These are phyloP conservation scores for Sphagnum contortum DNA, from an alignment of 225 moss, liverwort and hornwort species.

Conservation along the genomic window DNA sequence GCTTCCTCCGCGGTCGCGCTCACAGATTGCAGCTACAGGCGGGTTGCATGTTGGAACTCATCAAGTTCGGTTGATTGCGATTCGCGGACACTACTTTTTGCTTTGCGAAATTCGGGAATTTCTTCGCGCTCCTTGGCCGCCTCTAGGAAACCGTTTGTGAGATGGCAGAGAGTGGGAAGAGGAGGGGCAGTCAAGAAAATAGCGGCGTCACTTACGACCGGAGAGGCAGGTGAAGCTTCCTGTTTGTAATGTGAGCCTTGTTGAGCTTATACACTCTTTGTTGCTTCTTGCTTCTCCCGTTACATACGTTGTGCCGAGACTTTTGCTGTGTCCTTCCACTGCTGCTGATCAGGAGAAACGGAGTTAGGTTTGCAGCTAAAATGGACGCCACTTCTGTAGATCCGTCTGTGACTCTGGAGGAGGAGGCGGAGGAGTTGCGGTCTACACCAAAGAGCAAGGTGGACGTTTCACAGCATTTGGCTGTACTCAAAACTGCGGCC, in stretches of 20 bases:
- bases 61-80: no score
- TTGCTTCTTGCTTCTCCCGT: background rate
- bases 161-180: background rate
- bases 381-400: background rate
- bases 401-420: slow-evolving; percentile 11
- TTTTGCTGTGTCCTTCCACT: no score
- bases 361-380: background rate
- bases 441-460: slow-evolving; percentile 12
- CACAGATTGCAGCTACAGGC: no score
- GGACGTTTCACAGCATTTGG: slow-evolving; percentile 36
- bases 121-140: no score
- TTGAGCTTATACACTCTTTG: slow-evolving; percentile 5
- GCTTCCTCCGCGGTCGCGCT: no score
- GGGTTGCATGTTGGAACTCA: no score
- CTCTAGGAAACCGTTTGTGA: no score
- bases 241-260: slow-evolving; percentile 35
- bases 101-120: no score
- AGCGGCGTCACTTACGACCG: slow-evolving; percentile 15
- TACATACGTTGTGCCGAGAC: no score
- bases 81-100: no score
- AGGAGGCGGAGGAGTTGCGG: slow-evolving; percentile 1
- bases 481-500: slow-evolving; percentile 55
- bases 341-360: no score
- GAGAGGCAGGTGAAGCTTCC: slow-evolving; percentile 38
- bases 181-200: slow-evolving; percentile 9